phyloP scores from a whole-genome alignment of 805 yeast species.

The Tetrapisispora arboricola region DNA sequence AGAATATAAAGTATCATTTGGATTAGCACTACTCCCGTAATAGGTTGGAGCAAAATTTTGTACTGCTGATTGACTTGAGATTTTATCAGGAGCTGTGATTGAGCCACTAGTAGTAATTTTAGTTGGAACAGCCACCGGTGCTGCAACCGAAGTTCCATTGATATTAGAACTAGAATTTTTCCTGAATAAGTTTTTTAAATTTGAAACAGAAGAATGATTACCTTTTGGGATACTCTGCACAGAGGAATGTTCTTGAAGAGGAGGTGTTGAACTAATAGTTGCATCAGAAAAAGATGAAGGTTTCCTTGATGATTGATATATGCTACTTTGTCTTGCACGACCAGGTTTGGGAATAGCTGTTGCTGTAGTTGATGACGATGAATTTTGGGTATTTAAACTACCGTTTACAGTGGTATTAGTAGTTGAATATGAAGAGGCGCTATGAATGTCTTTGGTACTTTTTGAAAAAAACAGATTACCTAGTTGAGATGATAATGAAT shows the following conservation, averaged over 20 bases:
- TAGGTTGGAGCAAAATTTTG: slow-evolving; percentile 24
- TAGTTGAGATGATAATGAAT: slow-evolving; percentile 27
- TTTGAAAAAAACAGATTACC: slow-evolving; percentile 29
- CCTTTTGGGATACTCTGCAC: slow-evolving; percentile 33
- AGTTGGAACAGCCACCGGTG: background rate
- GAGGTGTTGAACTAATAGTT: slow-evolving; percentile 19
- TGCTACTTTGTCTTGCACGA: slow-evolving; percentile 27
- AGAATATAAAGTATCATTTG: slow-evolving; percentile 23
- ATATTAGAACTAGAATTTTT: slow-evolving; percentile 23
- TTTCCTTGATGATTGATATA: slow-evolving; percentile 29
- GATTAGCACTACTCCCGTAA: slow-evolving; percentile 29
- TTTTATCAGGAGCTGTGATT: background rate
- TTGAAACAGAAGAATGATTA: slow-evolving; percentile 72
- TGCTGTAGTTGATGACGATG: slow-evolving; percentile 13
- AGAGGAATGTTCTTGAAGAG: slow-evolving; percentile 28
- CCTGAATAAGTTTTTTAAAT: slow-evolving; percentile 62
- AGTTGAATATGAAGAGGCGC: slow-evolving; percentile 2
- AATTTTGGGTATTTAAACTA: background rate
- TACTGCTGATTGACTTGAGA: background rate
- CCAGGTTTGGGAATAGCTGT: slow-evolving; percentile 29
- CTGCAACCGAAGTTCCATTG: background rate
- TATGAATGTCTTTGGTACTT: slow-evolving; percentile 12
- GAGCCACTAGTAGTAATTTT: slow-evolving; percentile 1
- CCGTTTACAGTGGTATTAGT: slow-evolving; percentile 2
- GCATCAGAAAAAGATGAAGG: slow-evolving; percentile 20